Base-by-base conservation (phyloP, 2,329 filamentous ascomycete genomes). In the Mycogone perniciosa region DNA sequence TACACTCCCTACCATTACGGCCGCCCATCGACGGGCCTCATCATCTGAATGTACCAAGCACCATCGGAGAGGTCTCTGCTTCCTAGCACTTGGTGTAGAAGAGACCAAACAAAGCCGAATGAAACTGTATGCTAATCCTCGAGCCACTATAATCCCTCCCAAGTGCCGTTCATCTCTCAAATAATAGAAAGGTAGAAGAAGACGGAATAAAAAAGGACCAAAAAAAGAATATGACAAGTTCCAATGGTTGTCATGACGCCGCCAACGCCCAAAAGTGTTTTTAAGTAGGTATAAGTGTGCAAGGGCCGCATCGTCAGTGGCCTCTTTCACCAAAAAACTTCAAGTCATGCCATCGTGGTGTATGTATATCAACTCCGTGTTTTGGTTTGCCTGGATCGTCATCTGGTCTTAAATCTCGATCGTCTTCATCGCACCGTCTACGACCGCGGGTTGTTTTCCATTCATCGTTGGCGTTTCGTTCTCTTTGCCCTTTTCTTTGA, bases 361-460 rank as follows among this genome's bases (percentile, higher is more conserved):
- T 56, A 30, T 55, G 44, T 37, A 38, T 49, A 37, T 54, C 48
- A 45, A 45, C 42, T 52, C 43, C 29, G 39, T 31, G 33, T 9
- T 33, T 26, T 38, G 20, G 31, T 33, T 35, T 41, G 37, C 27
- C 10, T 30, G 31, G 44, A 27, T 45, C 34, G 29, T 42, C 39
- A 45, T 30, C 35, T 29, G 29, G 41, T 27, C 41, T 64, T 54
- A 82, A 59, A 82, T 82, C 66, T 81, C 78, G 66, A 82, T 82
- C 54, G 77, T 79, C 70, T 80, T 82, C 78, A 82, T 80, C 31
- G 71, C 68, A 53, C 75, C 77, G 49, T 79, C 77, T 8, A 67
- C 58, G 37, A 70, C 66, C 49, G 69, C 68, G 6, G 67, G 61
- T 51, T 71, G 65, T 61, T 77, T 77, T 52, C 71, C 73, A 54